Base-by-base conservation (phyloP, 2,329 filamentous ascomycete genomes). In the Stylonectria norvegica region DNA sequence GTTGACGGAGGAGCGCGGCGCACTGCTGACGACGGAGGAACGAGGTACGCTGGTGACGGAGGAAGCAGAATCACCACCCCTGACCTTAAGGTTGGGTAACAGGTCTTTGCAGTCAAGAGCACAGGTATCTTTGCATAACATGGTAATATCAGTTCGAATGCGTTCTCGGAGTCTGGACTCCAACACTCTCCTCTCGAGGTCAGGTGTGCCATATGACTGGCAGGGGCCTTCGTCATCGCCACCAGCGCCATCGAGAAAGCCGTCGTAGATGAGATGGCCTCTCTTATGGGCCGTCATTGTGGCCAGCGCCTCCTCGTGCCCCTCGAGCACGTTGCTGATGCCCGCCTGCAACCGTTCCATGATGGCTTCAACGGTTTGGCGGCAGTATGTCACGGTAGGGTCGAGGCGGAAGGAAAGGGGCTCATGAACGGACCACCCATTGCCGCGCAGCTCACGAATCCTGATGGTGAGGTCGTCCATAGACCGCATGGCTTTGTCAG, bases 101-200 rank as follows among this genome's bases (percentile, higher is more conserved):
- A 47, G 39, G 23, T 61, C 58, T 20, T 53, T 43, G 32, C 54
- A 53, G 25, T 65, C 62, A 14, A 77, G 61, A 11, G 65, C 65
- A 45, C 72, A 72, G 1, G 74, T 76, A 45, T 78, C 75, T 46
- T 66, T 72, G 49, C 71, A 75, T 14, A 77, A 58, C 56, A 68
- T 67, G 28, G 69, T 65, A 16, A 78, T 66, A 38, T 76, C 74
- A 7, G 59, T 55, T 25, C 71, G 64, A 30, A 78, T 70, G 15
- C 70, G 69, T 9, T 66, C 58, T 42, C 65, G 67, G 17, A 78
- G 60, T 6, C 62, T 62, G 3, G 63, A 57, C 5, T 73, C 49
- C 5, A 75, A 50, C 1, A 45, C 56, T 23, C 65, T 61, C 30
- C 63, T 59, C 42, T 69, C 66, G 10, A 68, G 56, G 22, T 68